Evolutionary conservation across 768 basidiomycete species (phyloP).

Genomic region (Guyanaporus albipodus): DNA sequence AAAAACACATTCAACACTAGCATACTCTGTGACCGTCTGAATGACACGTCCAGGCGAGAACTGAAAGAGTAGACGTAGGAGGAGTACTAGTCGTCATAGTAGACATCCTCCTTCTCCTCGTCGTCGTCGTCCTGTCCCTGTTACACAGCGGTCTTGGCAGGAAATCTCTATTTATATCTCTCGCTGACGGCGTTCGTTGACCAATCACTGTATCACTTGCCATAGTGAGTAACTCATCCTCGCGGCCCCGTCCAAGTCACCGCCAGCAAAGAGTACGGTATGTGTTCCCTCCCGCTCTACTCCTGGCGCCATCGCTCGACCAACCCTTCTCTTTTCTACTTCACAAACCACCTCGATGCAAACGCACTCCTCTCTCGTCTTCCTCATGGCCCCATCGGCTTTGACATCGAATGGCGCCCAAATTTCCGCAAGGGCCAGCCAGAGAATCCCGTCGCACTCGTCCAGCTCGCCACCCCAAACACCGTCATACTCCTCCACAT

Average conservation of each 20-base stretch:
- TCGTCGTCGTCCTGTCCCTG: slow-evolving; percentile 30
- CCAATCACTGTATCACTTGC: slow-evolving; percentile 28
- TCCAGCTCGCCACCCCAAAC: slow-evolving; percentile 62
- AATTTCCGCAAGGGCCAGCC: slow-evolving; percentile 45
- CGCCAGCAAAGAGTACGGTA: too few species aligned
- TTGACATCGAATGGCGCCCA: slow-evolving; percentile 83
- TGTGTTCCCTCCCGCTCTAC: slow-evolving; percentile 10
- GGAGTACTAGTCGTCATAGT: too few species aligned
- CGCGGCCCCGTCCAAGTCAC: background rate
- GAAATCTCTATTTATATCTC: slow-evolving; percentile 29
- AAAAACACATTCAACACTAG: too few species aligned
- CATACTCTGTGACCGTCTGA: too few species aligned
- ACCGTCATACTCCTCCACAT: slow-evolving; percentile 64
- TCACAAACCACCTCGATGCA: slow-evolving; percentile 32
- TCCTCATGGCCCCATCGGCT: slow-evolving; percentile 43
- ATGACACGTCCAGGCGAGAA: too few species aligned
- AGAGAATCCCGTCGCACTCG: slow-evolving; percentile 67
- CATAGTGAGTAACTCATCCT: slow-evolving; percentile 9
- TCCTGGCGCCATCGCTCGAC: slow-evolving; percentile 16
- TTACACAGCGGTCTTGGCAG: slow-evolving; percentile 30
- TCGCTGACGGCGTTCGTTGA: slow-evolving; percentile 3
- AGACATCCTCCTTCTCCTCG: too few species aligned
- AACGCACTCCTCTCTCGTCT: slow-evolving; percentile 17
- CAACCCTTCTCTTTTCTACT: slow-evolving; percentile 26
- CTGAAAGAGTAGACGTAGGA: too few species aligned